A percentile compares a stretch with the other conserved stretches of the same genome.
phyloP scores from a whole-genome alignment of 2,329 filamentous ascomycete genomes.

The Fusarium sp. region DNA sequence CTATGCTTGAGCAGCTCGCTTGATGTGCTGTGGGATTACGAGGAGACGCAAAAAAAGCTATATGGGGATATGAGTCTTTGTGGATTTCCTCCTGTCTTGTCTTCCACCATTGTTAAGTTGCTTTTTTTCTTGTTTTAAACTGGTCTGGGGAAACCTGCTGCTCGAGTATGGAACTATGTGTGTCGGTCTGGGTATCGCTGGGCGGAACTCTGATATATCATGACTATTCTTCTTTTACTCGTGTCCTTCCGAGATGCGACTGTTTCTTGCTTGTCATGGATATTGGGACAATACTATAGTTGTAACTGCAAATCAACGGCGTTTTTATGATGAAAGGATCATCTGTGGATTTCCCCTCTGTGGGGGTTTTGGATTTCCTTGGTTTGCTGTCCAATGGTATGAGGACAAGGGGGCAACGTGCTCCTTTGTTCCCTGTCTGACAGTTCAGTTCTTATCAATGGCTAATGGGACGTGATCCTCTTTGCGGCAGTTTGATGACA shows the following conservation, averaged over 20 bases:
- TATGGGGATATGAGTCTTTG: conserved; percentile 10
- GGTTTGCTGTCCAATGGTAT: conserved; percentile 9
- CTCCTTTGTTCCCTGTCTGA: background rate
- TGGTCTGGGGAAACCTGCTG: conserved; percentile 6
- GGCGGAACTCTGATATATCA: conserved; percentile 38
- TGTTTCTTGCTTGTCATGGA: conserved; percentile 12
- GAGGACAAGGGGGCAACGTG: conserved; percentile 1
- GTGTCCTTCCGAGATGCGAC: conserved; percentile 24
- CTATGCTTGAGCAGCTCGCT: background rate
- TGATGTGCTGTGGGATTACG: background rate
- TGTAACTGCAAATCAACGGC: conserved; percentile 20
- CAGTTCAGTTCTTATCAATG: background rate
- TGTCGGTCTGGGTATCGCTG: conserved; percentile 20
- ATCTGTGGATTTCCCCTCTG: background rate
- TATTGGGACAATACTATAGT: conserved; percentile 13
- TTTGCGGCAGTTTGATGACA: background rate
- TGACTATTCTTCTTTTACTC: conserved; percentile 9
- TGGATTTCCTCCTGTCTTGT: background rate
- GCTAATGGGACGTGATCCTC: background rate
- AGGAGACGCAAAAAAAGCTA: conserved; percentile 14
- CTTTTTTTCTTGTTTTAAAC: conserved; percentile 10
- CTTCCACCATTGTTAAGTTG: background rate
- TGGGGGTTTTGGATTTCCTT: background rate
- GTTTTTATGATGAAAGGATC: conserved; percentile 35
- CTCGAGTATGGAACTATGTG: background rate